Evolutionary conservation across 805 yeast species (phyloP), one percentile per base, ranked within the genome.

Genomic region (Candida succiphila): DNA sequence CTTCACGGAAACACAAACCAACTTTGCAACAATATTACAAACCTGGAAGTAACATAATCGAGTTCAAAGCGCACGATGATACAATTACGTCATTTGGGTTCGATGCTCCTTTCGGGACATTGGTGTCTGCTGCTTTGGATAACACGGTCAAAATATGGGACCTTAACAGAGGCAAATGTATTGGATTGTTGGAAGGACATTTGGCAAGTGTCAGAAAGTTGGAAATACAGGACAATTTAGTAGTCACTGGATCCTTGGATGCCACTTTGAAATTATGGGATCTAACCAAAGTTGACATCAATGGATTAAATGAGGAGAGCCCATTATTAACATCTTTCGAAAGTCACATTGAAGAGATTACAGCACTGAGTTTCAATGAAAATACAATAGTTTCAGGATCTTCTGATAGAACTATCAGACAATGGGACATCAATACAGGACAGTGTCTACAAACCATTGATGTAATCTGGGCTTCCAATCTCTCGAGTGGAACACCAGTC

Each of bases 131-230:
- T 0, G 73, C 86, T 10, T 58, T 75, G 44, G 95, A 86, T 51
- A 83, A 78, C 49, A 72, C 81, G 0, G 79, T 86, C 4, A 68
- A 79, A 41, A 81, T 87, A 4, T 87, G 95, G 95, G 94, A 87
- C 59, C 54, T 81, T 44, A 69, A 78, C 25, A 63, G 70, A 20
- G 68, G 73, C 9, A 62, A 61, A 37, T 67, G 70, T 31, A 46
- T 59, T 18, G 77, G 77, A 2, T 47, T 61, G 22, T 58, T 80
- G 31, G 69, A 62, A 34, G 87, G 87, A 15, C 89, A 81, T 47
- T 37, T 49, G 30, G 73, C 82, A 0, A 57, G 73, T 6, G 79
- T 80, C 5, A 61, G 59, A 30, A 74, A 81, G 42, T 56, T 80
- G 54, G 78, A 75, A 44, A 61, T 77, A 63, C 69, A 71, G 27